Evolutionary conservation across 768 basidiomycete genomes (phyloP).

Genomic region (Phanerochaete sordida): DNA sequence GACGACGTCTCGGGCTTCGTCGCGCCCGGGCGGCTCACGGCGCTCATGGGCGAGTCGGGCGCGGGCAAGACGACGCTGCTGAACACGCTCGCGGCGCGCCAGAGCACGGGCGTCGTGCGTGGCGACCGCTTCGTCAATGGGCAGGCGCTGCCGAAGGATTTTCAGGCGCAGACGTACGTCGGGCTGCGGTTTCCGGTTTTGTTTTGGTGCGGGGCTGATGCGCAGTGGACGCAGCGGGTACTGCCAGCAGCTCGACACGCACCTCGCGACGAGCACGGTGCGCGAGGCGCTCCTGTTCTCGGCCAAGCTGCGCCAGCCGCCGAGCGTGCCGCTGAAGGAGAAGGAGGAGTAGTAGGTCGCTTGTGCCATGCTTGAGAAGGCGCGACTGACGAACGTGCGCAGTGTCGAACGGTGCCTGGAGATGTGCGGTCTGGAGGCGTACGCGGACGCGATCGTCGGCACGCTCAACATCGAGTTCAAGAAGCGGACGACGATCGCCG

Average conservation of each 20-base stretch:
- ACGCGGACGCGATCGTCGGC: slow-evolving; percentile 67
- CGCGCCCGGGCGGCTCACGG: slow-evolving; percentile 75
- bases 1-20: slow-evolving; percentile 79
- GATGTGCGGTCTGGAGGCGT: slow-evolving; percentile 62
- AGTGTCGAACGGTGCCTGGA: slow-evolving; percentile 54
- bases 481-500: slow-evolving; percentile 84
- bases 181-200: background rate
- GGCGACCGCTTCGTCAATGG: slow-evolving; percentile 46
- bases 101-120: slow-evolving; percentile 33
- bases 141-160: slow-evolving; percentile 40
- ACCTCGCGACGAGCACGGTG: slow-evolving; percentile 71
- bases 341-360: slow-evolving; percentile 71
- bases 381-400: background rate
- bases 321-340: slow-evolving; percentile 57
- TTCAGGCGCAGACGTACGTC: slow-evolving; percentile 48
- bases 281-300: slow-evolving; percentile 80
- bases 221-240: slow-evolving; percentile 53
- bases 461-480: slow-evolving; percentile 66
- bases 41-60: slow-evolving; percentile 66
- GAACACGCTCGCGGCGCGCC: slow-evolving; percentile 43
- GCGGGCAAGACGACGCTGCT: slow-evolving; percentile 53
- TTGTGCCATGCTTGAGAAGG: background rate
- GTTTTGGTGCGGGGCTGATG: background rate
- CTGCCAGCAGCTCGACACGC: slow-evolving; percentile 84
- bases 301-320: slow-evolving; percentile 74